Base-by-base conservation (phyloP, 352 stramenopile genomes). In the Phytophthora sansomeana region DNA sequence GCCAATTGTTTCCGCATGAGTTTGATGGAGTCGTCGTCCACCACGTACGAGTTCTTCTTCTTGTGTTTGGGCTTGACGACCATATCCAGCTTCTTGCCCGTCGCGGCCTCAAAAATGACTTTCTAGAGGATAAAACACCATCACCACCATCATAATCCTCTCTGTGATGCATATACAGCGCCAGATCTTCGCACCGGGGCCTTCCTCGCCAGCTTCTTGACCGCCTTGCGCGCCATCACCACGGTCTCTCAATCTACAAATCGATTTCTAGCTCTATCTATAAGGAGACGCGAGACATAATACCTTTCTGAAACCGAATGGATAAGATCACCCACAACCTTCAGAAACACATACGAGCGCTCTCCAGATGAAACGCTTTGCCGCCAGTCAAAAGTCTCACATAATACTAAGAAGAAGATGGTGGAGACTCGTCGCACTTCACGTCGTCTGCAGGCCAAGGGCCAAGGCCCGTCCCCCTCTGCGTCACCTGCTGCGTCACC, bases 371-470 rank as follows among this genome's bases (percentile, higher is more conserved):
- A 21, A 17, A 42, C 36, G 19, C 36, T 13, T 21, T 6, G 14
- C 36, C 33, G 36, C 69, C 64, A 74, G 54, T 63, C 69, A 74
- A 61, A 56, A 63, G 4, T 28, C 29, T 24, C 21, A 24, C 21
- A n/a, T n/a, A n/a, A 43, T 21, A 28, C 29, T 1, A 13, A 33
- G 53, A 19, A 32, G 9, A 60, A 51, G 14, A 92, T 92, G 84
- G 84, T 92, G 42, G 72, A 78, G 36, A 92, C 84, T 52, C 79
- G 84, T 62, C 58, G 84, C 26, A 83, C 77, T 52, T 87, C 81
- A 28, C 77, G 67, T 47, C 84, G 84, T 26, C 75, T 92, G 28
- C 81, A 90, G 72, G 80, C 78, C 16, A 82, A 87, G 65, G 51
- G 26, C 17, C 3, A 29, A 30, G 19, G 9, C 38, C 6, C 60